Evolutionary conservation across 2,329 filamentous ascomycete species (phyloP).

Genomic region (Mycosphaerelloides madeirae): DNA sequence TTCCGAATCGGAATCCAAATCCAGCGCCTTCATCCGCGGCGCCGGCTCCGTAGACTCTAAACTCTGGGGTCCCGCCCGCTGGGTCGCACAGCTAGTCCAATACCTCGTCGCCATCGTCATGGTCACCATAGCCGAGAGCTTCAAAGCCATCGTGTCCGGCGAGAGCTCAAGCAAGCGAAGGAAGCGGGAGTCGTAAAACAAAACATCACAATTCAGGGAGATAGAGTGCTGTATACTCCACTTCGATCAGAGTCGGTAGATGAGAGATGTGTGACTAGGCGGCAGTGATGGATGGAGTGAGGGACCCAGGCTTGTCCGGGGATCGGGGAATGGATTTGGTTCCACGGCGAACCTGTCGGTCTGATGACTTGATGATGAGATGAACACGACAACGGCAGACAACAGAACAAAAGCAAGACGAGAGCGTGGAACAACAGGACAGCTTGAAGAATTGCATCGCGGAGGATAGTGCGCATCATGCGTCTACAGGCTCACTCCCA

Average conservation of each 20-base stretch:
- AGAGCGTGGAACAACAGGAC: too few species aligned
- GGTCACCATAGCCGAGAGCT: slow-evolving; percentile 22
- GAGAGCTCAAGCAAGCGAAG: slow-evolving; percentile 4
- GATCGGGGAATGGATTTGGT: too few species aligned
- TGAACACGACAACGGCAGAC: too few species aligned
- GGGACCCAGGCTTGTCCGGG: slow-evolving; percentile 15
- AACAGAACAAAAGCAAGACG: too few species aligned
- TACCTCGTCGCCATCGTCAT: slow-evolving; percentile 25
- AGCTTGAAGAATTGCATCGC: too few species aligned
- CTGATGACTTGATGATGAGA: too few species aligned
- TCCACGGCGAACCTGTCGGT: too few species aligned
- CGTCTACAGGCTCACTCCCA: not conserved
- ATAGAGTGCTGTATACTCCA: not conserved
- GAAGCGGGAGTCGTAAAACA: not conserved
- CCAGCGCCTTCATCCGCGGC: slow-evolving; percentile 22
- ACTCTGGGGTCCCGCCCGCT: slow-evolving; percentile 24
- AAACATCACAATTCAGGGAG: too few species aligned
- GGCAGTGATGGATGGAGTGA: not conserved
- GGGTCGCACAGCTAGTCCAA: slow-evolving; percentile 24
- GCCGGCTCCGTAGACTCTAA: slow-evolving; percentile 24
- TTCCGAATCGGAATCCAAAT: slow-evolving; percentile 15
- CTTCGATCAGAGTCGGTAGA: not conserved
- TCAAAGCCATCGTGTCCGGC: slow-evolving; percentile 20
- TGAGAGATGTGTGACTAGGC: not conserved
- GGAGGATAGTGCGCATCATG: too few species aligned